Percentiles rank a stretch among this genome's conserved stretches.
Evolutionary conservation across 1,139 yeast genomes (phyloP).

Genomic region (Saccharomycopsis crataegensis): DNA sequence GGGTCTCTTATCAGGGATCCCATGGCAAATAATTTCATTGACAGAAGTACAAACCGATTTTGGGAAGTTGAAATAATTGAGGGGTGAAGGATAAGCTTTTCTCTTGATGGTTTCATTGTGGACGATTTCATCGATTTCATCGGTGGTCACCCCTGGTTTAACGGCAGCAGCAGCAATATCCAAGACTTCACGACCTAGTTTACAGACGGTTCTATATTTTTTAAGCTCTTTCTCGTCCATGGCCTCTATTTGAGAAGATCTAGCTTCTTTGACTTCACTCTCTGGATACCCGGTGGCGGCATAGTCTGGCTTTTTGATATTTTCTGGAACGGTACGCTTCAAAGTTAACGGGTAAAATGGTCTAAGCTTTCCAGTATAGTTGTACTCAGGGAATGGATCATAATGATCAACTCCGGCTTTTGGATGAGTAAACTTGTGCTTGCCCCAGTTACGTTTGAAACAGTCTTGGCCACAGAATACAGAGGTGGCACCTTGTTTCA

Average conservation of each 20-base stretch:
- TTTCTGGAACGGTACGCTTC: conserved; percentile 61
- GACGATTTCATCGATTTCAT: conserved; percentile 78
- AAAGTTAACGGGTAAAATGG: conserved; percentile 80
- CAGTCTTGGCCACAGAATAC: conserved; percentile 82
- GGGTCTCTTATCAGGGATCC: conserved; percentile 85
- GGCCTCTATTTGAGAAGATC: conserved; percentile 58
- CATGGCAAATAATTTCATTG: conserved; percentile 94
- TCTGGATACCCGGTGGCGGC: conserved; percentile 74
- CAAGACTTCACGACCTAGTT: conserved; percentile 76
- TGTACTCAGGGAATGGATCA: conserved; percentile 80
- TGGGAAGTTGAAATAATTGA: conserved; percentile 92
- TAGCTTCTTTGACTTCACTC: conserved; percentile 67
- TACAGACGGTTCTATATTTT: conserved; percentile 65
- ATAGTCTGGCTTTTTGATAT: conserved; percentile 76
- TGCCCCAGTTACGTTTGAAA: conserved; percentile 68
- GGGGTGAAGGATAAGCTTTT: conserved; percentile 90
- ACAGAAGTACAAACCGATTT: conserved; percentile 90
- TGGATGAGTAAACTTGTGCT: conserved; percentile 45
- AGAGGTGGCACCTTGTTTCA: conserved; percentile 56
- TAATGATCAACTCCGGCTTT: conserved; percentile 40
- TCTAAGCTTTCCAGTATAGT: conserved; percentile 65
- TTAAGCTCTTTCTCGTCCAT: conserved; percentile 60
- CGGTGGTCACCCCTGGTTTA: conserved; percentile 88
- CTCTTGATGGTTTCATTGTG: conserved; percentile 86
- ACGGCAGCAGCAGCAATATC: conserved; percentile 82